Percentiles rank a stretch among this genome's conserved stretches.
These are phyloP conservation scores for Phytophthora pinifolia DNA, from an alignment of 352 stramenopile genomes.

Conservation along the genomic window DNA sequence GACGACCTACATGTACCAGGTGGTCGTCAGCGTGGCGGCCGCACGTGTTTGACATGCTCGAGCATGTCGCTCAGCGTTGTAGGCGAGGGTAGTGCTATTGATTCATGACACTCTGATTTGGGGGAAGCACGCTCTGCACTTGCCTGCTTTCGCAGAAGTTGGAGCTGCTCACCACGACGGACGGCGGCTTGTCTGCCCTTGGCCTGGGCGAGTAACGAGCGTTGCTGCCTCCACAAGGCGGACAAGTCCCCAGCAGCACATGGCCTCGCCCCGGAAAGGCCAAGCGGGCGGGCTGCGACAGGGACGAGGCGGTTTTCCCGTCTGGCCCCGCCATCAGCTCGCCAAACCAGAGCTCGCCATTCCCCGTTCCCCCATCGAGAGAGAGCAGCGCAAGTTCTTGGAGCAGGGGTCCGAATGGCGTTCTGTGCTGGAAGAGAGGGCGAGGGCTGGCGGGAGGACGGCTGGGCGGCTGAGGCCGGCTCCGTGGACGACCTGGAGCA, in stretches of 20 bases:
- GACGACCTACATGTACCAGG: too few species aligned
- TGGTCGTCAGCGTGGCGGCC: constrained; percentile 4
- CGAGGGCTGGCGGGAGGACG: constrained; percentile 16
- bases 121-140: constrained; percentile 5
- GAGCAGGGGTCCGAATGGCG: constrained; percentile 17
- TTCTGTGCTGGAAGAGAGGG: constrained; percentile 26
- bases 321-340: constrained; percentile 10
- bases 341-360: constrained; percentile 20
- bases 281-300: constrained; percentile 24
- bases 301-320: constrained; percentile 27
- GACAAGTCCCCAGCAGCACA: too few species aligned
- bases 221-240: too few species aligned
- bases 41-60: constrained; percentile 8
- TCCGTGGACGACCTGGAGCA: constrained; percentile 16
- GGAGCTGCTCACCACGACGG: too few species aligned
- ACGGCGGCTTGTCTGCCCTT: too few species aligned
- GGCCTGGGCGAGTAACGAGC: too few species aligned
- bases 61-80: not conserved
- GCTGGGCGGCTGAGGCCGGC: constrained; percentile 5
- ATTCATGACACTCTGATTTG: constrained; percentile 16
- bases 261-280: too few species aligned
- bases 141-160: too few species aligned
- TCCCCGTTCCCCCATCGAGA: constrained; percentile 17
- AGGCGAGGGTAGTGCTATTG: constrained; percentile 9
- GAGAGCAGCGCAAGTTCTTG: constrained; percentile 10